Evolutionary conservation across 495 filamentous ascomycete genomes (phyloP), one percentile per base, ranked within the genome.

Genomic region (Trichoderma orchidacearum): DNA sequence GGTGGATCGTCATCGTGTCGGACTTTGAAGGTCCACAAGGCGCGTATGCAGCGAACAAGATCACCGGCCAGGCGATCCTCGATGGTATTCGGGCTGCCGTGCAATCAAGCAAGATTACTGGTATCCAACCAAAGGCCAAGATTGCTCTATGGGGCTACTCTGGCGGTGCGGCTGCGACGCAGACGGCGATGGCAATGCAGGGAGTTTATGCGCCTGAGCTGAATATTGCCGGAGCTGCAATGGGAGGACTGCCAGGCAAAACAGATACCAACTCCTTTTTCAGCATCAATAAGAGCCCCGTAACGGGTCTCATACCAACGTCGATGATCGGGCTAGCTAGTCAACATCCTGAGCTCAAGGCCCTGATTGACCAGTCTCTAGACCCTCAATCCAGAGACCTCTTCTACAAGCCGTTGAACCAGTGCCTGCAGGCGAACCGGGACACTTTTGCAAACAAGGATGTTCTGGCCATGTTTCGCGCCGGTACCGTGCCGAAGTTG

Each of bases 141-240:
- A 17, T 58, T 54, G 67, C 61, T 3, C 51, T 77, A 55, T 77
- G 71, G 71, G 77, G 76, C 5, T 80, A 80, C 57, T 78, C 75
- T 2, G 76, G 76, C 7, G 77, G 76, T 30, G 64, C 68, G 0
- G 61, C 79, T 51, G 75, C 76, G 0, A 75, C 66, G 0, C 73
- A 74, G 35, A 78, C 68, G 70, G 76, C 76, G 0, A 69, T 69
- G 5, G 69, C 74, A 45, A 57, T 79, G 30, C 77, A 79, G 38
- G 62, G 63, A 3, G 58, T 55, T 3, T 80, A 80, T 60, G 78
- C 77, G 0, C 71, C 76, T 0, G 77, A 79, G 30, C 59, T 80
- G 1, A 59, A 72, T 34, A 70, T 80, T 58, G 65, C 63, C 38
- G 78, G 76, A 15, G 75, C 69, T 57, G 73, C 70, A 0, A 54